Conservation (phyloP, 2,329 filamentous ascomycete species). For the Aspergillus candidus region DNA sequence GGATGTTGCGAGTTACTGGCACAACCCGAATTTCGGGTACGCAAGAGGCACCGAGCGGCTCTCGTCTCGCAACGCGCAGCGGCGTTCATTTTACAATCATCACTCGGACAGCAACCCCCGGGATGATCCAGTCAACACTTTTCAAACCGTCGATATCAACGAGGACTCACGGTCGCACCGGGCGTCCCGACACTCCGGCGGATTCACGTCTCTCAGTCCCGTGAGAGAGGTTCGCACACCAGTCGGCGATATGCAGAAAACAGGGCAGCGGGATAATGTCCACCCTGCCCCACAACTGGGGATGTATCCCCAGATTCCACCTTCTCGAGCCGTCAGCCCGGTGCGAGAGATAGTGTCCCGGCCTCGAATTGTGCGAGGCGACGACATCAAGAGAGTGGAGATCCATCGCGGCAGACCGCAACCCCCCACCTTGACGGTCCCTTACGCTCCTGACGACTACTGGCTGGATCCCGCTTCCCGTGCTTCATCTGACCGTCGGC, state of each 20-base stretch:
- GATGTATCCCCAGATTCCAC: constrained; percentile 17
- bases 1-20: constrained; percentile 13
- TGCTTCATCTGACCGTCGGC: not conserved
- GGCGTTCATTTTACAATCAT: constrained; percentile 4
- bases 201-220: constrained; percentile 17
- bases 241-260: constrained; percentile 4
- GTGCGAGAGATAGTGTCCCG: constrained; percentile 27
- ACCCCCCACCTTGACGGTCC: constrained; percentile 17
- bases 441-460: constrained; percentile 27
- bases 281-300: too few relatives aligned
- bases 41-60: constrained; percentile 5
- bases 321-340: constrained; percentile 17
- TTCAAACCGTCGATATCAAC: constrained; percentile 23
- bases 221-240: constrained; percentile 19
- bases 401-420: constrained; percentile 25
- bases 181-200: constrained; percentile 16
- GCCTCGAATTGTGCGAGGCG: constrained; percentile 26
- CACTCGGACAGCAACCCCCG: constrained; percentile 6
- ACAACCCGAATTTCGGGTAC: constrained; percentile 5
- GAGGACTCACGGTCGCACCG: constrained; percentile 16
- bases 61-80: constrained; percentile 11
- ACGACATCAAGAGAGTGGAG: constrained; percentile 29
- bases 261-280: not conserved
- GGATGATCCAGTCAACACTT: constrained; percentile 13
- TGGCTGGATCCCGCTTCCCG: constrained; percentile 19